phyloP scores from a whole-genome alignment of 106 monocot genomes.

The Platanthera guangdongensis region DNA sequence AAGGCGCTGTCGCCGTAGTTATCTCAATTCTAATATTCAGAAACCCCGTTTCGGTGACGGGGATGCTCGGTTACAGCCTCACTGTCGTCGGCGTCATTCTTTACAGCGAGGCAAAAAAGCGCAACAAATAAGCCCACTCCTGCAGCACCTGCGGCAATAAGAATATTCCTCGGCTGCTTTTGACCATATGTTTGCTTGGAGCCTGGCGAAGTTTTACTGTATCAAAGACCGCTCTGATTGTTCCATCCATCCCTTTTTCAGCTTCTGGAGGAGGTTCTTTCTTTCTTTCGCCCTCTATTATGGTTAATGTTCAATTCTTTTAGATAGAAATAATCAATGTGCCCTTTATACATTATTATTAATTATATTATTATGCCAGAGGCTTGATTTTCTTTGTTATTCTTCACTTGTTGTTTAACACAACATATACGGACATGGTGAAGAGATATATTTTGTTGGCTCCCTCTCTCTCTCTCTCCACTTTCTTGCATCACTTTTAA shows the following conservation, averaged over 20 bases:
- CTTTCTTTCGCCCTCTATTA: background rate
- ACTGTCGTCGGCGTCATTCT: conserved; percentile 79
- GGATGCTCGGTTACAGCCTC: conserved; percentile 87
- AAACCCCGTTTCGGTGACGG: conserved; percentile 75
- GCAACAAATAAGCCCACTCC: conserved; percentile 33
- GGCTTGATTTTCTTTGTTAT: background rate
- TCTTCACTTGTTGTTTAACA: background rate
- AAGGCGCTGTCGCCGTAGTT: conserved; percentile 85
- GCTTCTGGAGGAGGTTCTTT: background rate
- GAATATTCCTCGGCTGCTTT: background rate
- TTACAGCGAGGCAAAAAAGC: conserved; percentile 82
- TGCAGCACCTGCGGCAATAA: background rate
- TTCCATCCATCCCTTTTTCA: background rate
- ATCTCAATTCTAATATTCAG: conserved; percentile 80
- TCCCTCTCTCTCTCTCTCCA: background rate
- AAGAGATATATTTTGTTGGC: background rate
- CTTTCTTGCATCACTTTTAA: background rate
- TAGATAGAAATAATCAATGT: background rate
- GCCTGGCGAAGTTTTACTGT: conserved; percentile 1
- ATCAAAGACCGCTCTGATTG: background rate
- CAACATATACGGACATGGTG: background rate
- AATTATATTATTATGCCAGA: background rate
- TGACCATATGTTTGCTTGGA: background rate
- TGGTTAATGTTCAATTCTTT: background rate
- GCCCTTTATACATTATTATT: conserved; percentile 3